phyloP scores from a whole-genome alignment of 495 filamentous ascomycete species.

The Penicillium cinerascens region DNA sequence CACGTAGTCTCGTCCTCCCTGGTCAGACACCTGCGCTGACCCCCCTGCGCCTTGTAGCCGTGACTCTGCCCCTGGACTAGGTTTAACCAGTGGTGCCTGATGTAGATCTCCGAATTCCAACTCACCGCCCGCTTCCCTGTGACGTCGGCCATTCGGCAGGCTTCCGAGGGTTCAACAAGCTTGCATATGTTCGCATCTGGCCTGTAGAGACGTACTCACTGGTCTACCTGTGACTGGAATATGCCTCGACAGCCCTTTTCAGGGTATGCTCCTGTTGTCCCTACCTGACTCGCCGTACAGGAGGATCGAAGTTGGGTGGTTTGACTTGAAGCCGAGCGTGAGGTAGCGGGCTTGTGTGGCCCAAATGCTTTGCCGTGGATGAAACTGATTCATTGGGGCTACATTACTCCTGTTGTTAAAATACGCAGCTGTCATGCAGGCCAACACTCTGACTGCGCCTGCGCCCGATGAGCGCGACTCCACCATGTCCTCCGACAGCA shows the following conservation, averaged over 20 bases:
- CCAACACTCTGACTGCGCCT: conserved; percentile 19
- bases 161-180: background rate
- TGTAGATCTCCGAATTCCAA: conserved; percentile 6
- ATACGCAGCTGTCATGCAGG: conserved; percentile 21
- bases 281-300: conserved; percentile 18
- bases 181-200: background rate
- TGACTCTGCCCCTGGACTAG: no score
- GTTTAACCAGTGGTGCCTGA: background rate
- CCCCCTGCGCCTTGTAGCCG: background rate
- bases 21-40: no score
- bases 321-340: conserved; percentile 18
- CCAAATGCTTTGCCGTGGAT: conserved; percentile 6
- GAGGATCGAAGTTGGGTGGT: conserved; percentile 29
- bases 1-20: background rate
- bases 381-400: background rate
- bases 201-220: background rate
- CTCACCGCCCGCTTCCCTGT: conserved; percentile 11
- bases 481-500: conserved; percentile 18
- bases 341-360: conserved; percentile 1
- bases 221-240: background rate
- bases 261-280: conserved; percentile 27
- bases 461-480: conserved; percentile 20
- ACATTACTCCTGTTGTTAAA: background rate
- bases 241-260: conserved; percentile 9
- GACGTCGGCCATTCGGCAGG: conserved; percentile 24